Conservation (phyloP, 202 grass and related monocot species). For the Saccharum hybrid region DNA sequence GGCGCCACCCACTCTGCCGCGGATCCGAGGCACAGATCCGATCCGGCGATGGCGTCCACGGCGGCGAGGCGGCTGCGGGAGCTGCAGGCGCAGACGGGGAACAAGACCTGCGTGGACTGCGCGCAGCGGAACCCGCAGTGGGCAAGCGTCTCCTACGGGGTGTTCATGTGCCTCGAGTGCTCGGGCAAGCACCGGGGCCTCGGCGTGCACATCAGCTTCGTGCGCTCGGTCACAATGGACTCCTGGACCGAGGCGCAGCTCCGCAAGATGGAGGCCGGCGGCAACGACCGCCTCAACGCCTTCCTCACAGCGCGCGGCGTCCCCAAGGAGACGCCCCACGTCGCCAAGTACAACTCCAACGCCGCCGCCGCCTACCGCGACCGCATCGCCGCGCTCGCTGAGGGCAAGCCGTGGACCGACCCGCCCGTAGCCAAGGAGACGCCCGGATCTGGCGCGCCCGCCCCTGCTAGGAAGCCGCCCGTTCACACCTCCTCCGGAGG, state of each 20-base stretch:
- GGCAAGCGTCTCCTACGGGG: conserved; percentile 93
- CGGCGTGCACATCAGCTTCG: conserved; percentile 98
- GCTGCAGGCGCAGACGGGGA: conserved; percentile 76
- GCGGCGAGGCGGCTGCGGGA: conserved; percentile 84
- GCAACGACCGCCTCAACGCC: conserved; percentile 93
- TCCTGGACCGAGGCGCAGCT: conserved; percentile 99
- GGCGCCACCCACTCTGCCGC: conserved; percentile 31
- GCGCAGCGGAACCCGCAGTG: conserved; percentile 95
- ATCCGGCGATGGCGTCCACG: conserved; percentile 63
- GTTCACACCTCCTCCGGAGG: conserved; percentile 37
- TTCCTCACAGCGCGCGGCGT: conserved; percentile 75
- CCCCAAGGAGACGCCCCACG: conserved; percentile 76
- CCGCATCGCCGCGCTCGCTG: conserved; percentile 78
- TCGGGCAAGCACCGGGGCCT: conserved; percentile 98
- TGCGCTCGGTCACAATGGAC: conserved; percentile 98
- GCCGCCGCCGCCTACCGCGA: conserved; percentile 81
- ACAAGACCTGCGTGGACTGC: conserved; percentile 99
- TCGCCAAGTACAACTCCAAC: conserved; percentile 94
- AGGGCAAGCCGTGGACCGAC: conserved; percentile 76
- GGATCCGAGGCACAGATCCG: conserved; percentile 56
- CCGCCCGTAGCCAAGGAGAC: conserved; percentile 79
- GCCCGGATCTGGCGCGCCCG: conserved; percentile 54
- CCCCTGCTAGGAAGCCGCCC: conserved; percentile 59
- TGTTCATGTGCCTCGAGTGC: conserved; percentile 99
- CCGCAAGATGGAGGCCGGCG: conserved; percentile 92